phyloP scores from a whole-genome alignment of 2,329 filamentous ascomycete species.

The Aspergillus fumigatus region DNA sequence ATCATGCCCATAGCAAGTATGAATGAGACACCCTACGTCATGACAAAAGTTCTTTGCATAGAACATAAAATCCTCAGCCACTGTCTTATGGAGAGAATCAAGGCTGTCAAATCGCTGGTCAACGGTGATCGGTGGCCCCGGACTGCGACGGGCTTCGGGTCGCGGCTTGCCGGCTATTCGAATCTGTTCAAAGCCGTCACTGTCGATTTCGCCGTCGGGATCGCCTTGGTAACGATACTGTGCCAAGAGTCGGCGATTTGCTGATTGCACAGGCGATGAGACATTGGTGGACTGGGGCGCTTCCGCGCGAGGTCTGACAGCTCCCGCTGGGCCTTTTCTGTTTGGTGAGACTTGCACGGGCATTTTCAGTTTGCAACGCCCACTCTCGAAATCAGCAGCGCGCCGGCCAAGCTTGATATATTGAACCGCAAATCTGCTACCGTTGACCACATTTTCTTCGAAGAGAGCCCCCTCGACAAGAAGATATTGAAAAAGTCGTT shows the following conservation, averaged over 20 bases:
- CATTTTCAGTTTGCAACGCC: constrained; percentile 46
- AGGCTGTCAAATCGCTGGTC: constrained; percentile 40
- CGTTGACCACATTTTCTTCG: constrained; percentile 65
- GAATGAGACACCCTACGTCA: constrained; percentile 27
- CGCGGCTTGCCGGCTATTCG: constrained; percentile 31
- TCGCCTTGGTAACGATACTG: constrained; percentile 22
- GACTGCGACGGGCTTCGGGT: constrained; percentile 19
- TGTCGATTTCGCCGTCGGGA: constrained; percentile 35
- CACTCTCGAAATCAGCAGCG: constrained; percentile 43
- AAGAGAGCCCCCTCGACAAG: constrained; percentile 67
- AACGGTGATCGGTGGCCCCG: constrained; percentile 45
- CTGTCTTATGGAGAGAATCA: constrained; percentile 39
- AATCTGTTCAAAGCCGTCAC: constrained; percentile 42
- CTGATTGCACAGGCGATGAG: constrained; percentile 57
- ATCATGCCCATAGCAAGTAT: neutral
- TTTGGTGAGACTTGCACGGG: constrained; percentile 51
- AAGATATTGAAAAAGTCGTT: constrained; percentile 77
- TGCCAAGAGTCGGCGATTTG: constrained; percentile 33
- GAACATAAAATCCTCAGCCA: constrained; percentile 46
- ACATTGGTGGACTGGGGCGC: constrained; percentile 61
- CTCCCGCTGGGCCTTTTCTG: constrained; percentile 23
- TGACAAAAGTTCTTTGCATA: constrained; percentile 42
- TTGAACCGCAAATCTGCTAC: constrained; percentile 63
- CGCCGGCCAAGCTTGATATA: constrained; percentile 53
- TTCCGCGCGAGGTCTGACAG: constrained; percentile 27